These are phyloP conservation scores for Fragilariopsis cylindrus DNA, from an alignment of 108 stramenopile genomes.

Conservation along the genomic window DNA sequence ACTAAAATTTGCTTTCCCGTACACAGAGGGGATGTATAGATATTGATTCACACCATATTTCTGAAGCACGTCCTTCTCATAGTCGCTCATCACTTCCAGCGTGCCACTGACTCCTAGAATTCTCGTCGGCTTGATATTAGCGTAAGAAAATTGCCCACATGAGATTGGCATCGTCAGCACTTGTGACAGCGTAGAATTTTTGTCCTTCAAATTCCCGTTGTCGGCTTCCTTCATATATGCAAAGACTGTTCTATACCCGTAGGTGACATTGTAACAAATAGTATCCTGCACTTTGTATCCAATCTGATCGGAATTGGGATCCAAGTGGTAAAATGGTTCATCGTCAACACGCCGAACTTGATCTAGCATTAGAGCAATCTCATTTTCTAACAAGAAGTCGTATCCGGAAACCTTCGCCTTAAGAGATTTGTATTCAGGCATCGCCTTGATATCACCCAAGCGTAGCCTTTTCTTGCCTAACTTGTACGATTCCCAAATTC, in stretches of 20 bases:
- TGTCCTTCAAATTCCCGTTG: conserved; percentile 16
- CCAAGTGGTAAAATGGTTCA: conserved; percentile 45
- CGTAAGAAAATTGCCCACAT: conserved; percentile 71
- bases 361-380: conserved; percentile 54
- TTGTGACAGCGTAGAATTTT: conserved; percentile 28
- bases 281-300: conserved; percentile 68
- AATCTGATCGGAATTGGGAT: conserved; percentile 42
- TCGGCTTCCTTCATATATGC: conserved; percentile 59
- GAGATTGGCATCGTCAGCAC: conserved; percentile 51
- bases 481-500: conserved; percentile 44
- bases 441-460: conserved; percentile 43
- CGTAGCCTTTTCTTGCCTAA: conserved; percentile 34
- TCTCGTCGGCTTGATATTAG: conserved; percentile 57
- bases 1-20: conserved; percentile 57
- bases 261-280: conserved; percentile 48
- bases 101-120: conserved; percentile 68
- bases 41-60: conserved; percentile 49
- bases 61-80: conserved; percentile 46
- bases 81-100: conserved; percentile 40
- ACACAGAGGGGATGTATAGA: conserved; percentile 60
- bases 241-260: conserved; percentile 62
- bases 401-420: conserved; percentile 40
- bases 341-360: conserved; percentile 46
- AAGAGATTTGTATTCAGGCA: conserved; percentile 43
- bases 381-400: conserved; percentile 50